Conservation (phyloP, 345 rosid species). For the Tarenaya hassleriana region DNA sequence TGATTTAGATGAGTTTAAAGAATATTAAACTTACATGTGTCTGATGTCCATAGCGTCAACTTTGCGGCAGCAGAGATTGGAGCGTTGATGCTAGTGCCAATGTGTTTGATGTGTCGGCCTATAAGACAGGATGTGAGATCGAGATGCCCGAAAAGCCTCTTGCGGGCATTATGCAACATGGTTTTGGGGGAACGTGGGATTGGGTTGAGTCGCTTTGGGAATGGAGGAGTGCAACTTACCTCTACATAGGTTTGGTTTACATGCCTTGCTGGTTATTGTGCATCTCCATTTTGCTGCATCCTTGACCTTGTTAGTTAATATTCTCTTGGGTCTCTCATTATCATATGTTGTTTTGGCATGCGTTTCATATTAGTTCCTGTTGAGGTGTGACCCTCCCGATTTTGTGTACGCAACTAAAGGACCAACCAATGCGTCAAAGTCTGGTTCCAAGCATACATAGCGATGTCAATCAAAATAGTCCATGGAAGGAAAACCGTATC, state of each 20-base stretch:
- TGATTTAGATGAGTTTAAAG: too few relatives aligned
- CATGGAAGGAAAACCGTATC: too few relatives aligned
- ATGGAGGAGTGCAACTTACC: conserved; percentile 94
- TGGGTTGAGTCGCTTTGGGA: conserved; percentile 86
- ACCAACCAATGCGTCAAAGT: too few relatives aligned
- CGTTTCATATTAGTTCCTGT: too few relatives aligned
- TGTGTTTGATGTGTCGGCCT: conserved; percentile 69
- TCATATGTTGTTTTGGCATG: too few relatives aligned
- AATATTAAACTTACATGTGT: too few relatives aligned
- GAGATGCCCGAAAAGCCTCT: conserved; percentile 30
- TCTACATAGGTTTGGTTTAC: conserved; percentile 75
- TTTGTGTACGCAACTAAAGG: too few relatives aligned
- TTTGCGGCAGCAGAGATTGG: conserved; percentile 91
- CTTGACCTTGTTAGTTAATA: too few relatives aligned
- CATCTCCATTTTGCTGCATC: conserved; percentile 50
- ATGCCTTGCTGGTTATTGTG: conserved; percentile 68
- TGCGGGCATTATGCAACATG: conserved; percentile 46
- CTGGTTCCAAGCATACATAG: too few relatives aligned
- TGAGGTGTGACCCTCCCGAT: too few relatives aligned
- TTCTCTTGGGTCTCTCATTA: too few relatives aligned
- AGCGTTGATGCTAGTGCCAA: conserved; percentile 70
- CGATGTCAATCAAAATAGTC: too few relatives aligned
- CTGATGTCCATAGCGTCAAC: conserved; percentile 90
- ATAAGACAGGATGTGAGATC: conserved; percentile 45
- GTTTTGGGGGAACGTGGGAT: conserved; percentile 60